Evolutionary conservation across 1,284 basidiomycete genomes (phyloP), one percentile per base, ranked within the genome.

Genomic region (Trametes versicolor): DNA sequence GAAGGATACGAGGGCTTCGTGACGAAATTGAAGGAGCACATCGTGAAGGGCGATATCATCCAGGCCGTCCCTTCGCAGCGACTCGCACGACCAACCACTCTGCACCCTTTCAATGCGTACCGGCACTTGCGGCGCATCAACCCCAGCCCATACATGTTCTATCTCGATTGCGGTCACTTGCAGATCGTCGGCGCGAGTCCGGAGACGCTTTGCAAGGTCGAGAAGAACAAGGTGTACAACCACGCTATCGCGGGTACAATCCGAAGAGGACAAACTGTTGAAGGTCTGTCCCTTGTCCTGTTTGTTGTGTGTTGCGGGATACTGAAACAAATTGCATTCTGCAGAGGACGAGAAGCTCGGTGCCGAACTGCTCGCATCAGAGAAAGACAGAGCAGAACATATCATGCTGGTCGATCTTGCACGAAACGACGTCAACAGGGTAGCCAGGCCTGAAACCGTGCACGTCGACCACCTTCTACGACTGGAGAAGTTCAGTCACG

Each of bases 121-220:
- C 87, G 98, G 27, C 93, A 96, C 64, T 83, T 99, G 51, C 89
- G 98, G 55, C 92, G 97, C 72, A 87, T 99, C 67, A 99, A 99
- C 76, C 98, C 98, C 0, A 97, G 94, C 61, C 98, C 98, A 6
- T 99, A 99, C 81, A 99, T 98, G 97, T 99, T 98, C 80, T 99
- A 97, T 78, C 79, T 99, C 69, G 95, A 99, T 73, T 97, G 95
- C 72, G 94, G 95, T 9, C 95, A 95, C 63, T 78, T 96, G 12
- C 96, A 99, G 78, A 83, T 99, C 37, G 96, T 99, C 17, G 98
- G 98, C 12, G 98, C 98, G 0, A 97, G 95, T 71, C 98, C 98
- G 0, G 98, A 99, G 80, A 99, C 97, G 19, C 82, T 99, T 15
- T 99, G 98, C 82, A 98, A 97, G 78, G 96, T 99, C 29, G 91